Conservation (phyloP, 2,329 filamentous ascomycete species). For the Fulvia fulva region DNA sequence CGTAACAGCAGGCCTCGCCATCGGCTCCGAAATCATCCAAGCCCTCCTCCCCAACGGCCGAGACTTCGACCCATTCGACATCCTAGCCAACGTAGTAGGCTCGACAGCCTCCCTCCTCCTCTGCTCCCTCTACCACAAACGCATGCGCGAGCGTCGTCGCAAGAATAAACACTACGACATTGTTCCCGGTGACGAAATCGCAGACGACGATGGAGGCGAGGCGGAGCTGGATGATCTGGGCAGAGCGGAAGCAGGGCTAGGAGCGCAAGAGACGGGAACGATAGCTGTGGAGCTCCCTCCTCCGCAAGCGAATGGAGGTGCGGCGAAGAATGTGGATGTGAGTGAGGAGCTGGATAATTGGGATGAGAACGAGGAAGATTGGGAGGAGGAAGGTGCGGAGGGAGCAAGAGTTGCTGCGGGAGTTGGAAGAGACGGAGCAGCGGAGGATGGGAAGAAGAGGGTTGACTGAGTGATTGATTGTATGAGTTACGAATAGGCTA, state of each 20-base stretch:
- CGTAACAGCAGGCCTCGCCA: constrained; percentile 68
- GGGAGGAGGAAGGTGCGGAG: constrained; percentile 56
- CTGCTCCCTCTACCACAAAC: constrained; percentile 88
- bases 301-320: constrained; percentile 33
- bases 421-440: constrained; percentile 17
- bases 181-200: constrained; percentile 58
- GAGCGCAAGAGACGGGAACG: constrained; percentile 32
- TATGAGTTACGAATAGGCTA: neutral
- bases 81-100: constrained; percentile 81
- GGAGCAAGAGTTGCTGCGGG: constrained; percentile 24
- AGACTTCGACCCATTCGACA: constrained; percentile 73
- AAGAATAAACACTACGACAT: constrained; percentile 67
- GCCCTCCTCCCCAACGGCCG: constrained; percentile 61
- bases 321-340: constrained; percentile 53
- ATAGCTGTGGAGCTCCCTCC: constrained; percentile 22
- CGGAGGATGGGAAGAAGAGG: constrained; percentile 39
- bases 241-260: constrained; percentile 58
- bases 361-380: constrained; percentile 78
- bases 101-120: constrained; percentile 67
- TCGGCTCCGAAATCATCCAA: constrained; percentile 74
- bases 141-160: constrained; percentile 87
- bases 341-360: constrained; percentile 88
- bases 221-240: constrained; percentile 44
- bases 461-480: constrained; percentile 40
- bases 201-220: constrained; percentile 34